Conservation (phyloP, 2,329 filamentous ascomycete species). For the Sordariomycetes sp. region DNA sequence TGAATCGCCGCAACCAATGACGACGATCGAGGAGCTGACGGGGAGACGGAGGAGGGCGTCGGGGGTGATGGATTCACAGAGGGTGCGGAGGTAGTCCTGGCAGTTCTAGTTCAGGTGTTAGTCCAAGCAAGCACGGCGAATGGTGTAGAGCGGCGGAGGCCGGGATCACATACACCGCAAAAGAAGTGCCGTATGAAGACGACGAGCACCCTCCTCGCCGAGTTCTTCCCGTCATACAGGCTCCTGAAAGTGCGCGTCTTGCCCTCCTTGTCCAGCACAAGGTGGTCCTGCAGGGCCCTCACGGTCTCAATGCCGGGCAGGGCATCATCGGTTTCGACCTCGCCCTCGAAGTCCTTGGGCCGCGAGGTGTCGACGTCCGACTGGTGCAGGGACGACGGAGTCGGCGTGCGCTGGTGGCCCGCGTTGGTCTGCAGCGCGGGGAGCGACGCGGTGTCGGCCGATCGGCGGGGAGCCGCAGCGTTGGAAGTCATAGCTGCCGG, state of each 20-base stretch:
- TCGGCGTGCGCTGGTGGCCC: not conserved
- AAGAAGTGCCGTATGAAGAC: constrained; percentile 75
- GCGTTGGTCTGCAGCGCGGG: not conserved
- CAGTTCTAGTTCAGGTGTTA: constrained; percentile 45
- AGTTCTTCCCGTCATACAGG: constrained; percentile 45
- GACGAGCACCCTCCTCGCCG: constrained; percentile 48
- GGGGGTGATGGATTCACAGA: constrained; percentile 47
- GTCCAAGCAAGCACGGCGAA: not conserved
- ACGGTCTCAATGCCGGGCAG: constrained; percentile 39
- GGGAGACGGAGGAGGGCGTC: constrained; percentile 37
- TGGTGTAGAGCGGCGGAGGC: not conserved
- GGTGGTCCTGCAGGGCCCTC: constrained; percentile 39
- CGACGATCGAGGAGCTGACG: constrained; percentile 50
- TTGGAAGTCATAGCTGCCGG: not conserved
- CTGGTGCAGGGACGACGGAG: not conserved
- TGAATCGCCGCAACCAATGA: constrained; percentile 64
- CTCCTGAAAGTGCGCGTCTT: constrained; percentile 51
- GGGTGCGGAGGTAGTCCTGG: constrained; percentile 59
- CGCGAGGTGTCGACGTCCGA: constrained; percentile 23
- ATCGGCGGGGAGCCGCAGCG: not conserved
- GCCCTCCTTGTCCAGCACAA: constrained; percentile 51
- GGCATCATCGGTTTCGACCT: constrained; percentile 43
- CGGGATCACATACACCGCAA: constrained; percentile 52
- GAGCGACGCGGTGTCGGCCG: not conserved
- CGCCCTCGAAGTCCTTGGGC: constrained; percentile 43